Evolutionary conservation across 805 yeast species (phyloP), one percentile per base, ranked within the genome.

Genomic region (Sporopachydermia lactativora): DNA sequence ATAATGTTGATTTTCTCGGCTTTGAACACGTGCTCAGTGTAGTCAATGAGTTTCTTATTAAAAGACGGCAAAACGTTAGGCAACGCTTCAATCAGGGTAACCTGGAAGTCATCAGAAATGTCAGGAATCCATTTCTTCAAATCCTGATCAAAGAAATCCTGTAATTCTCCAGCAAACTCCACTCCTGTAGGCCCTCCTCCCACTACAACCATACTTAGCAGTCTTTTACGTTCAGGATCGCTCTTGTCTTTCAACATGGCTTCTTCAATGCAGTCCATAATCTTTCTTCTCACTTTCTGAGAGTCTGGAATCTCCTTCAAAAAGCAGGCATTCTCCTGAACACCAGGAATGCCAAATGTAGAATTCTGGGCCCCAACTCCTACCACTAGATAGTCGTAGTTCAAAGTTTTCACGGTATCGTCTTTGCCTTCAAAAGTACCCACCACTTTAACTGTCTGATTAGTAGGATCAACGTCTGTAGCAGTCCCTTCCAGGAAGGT

Each of bases 181-280:
- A 88, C 96, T 66, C 97, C 97, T 36, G 97, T 88, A 58, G 97
- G 96, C 48, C 97, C 97, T 63, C 96, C 97, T 54, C 97, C 97
- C 50, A 92, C 94, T 47, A 89, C 94, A 47, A 89, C 89, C 52
- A 86, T 78, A 47, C 79, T 81, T 58, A 88, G 71, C 52, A 89
- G 71, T 60, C 95, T 75, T 63, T 76, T 73, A 63, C 96, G 76
- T 59, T 83, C 94, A 15, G 77, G 77, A 50, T 75, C 83, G 41
- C 66, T 77, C 50, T 71, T 72, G 43, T 92, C 83, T 51, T 86
- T 71, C 48, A 80, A 66, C 51, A 81, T 75, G 36, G 96, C 95
- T 47, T 85, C 81, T 66, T 89, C 96, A 53, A 88, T 77, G 52
- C 81, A 73, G 58, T 83, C 84, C 80, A 86, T 82, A 47, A 88